Evolutionary conservation across 2,329 filamentous ascomycete genomes (phyloP).

Genomic region (Stemphylium vesicarium): DNA sequence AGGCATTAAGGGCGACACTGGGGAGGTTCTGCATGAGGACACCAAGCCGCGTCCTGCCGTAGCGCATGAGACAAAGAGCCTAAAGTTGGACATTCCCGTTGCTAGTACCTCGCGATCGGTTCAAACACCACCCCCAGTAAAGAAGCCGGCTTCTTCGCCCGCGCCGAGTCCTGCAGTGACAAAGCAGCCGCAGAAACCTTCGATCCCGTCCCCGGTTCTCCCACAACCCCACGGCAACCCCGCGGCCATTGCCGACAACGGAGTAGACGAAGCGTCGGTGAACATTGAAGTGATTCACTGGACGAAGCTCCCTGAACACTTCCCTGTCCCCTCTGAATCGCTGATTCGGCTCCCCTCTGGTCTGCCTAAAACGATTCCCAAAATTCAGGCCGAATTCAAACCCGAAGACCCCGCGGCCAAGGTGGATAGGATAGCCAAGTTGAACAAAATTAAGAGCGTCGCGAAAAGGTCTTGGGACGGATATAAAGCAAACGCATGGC

Average conservation of each 20-base stretch:
- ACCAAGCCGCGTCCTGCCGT: conserved; percentile 33
- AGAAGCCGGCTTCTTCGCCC: conserved; percentile 18
- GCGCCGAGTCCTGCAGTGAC: conserved; percentile 17
- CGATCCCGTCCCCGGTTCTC: conserved; percentile 21
- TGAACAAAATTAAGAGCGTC: conserved; percentile 72
- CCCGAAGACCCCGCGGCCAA: conserved; percentile 61
- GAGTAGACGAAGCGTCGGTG: conserved; percentile 17
- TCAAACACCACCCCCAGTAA: conserved; percentile 41
- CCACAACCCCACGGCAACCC: conserved; percentile 21
- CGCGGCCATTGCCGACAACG: conserved; percentile 29
- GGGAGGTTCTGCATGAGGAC: conserved; percentile 23
- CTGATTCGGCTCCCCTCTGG: conserved; percentile 79
- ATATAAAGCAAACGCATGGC: conserved; percentile 80
- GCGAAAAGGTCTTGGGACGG: conserved; percentile 81
- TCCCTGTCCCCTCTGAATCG: conserved; percentile 73
- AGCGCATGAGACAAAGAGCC: conserved; percentile 41
- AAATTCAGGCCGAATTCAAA: conserved; percentile 76
- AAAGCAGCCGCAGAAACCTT: conserved; percentile 21
- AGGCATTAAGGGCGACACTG: conserved; percentile 23
- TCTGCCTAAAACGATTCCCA: conserved; percentile 71
- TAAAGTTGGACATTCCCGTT: conserved; percentile 40
- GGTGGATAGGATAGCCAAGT: conserved; percentile 67
- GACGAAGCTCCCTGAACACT: conserved; percentile 76
- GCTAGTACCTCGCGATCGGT: conserved; percentile 33
- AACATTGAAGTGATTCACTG: conserved; percentile 64